phyloP scores from a whole-genome alignment of 306 rosid species.

The Argentina anserina region DNA sequence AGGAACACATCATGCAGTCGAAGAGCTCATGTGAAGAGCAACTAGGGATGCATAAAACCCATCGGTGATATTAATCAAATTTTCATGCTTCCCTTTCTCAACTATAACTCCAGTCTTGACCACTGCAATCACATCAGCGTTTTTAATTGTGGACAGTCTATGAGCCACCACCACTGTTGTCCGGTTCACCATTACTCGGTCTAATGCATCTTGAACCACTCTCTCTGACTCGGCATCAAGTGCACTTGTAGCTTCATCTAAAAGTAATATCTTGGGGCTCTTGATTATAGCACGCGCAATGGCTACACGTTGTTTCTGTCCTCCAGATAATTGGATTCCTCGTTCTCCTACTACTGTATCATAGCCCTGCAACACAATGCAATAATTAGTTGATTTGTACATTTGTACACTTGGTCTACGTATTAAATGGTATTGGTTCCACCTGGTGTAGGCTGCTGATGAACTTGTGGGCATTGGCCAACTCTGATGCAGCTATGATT shows the following conservation, averaged over 20 bases:
- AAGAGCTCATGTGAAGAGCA: conserved; percentile 59
- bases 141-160: conserved; percentile 73
- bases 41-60: conserved; percentile 84
- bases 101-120: conserved; percentile 82
- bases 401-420: background rate
- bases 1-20: conserved; percentile 33
- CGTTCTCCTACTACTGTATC: conserved; percentile 81
- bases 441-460: conserved; percentile 72
- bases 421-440: background rate
- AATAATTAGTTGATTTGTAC: background rate
- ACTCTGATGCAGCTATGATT: conserved; percentile 58
- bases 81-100: conserved; percentile 77
- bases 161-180: conserved; percentile 87
- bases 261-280: conserved; percentile 66
- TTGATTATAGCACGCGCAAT: conserved; percentile 80
- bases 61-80: conserved; percentile 46
- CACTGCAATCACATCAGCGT: conserved; percentile 81
- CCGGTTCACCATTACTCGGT: conserved; percentile 67
- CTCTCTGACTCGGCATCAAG: conserved; percentile 81
- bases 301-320: conserved; percentile 84
- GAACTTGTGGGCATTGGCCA: conserved; percentile 84
- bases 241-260: conserved; percentile 92
- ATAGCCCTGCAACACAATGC: conserved; percentile 47
- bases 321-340: conserved; percentile 79
- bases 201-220: conserved; percentile 87